phyloP scores from a whole-genome alignment of 768 basidiomycete species.

The Stropharia rugosoannulata region DNA sequence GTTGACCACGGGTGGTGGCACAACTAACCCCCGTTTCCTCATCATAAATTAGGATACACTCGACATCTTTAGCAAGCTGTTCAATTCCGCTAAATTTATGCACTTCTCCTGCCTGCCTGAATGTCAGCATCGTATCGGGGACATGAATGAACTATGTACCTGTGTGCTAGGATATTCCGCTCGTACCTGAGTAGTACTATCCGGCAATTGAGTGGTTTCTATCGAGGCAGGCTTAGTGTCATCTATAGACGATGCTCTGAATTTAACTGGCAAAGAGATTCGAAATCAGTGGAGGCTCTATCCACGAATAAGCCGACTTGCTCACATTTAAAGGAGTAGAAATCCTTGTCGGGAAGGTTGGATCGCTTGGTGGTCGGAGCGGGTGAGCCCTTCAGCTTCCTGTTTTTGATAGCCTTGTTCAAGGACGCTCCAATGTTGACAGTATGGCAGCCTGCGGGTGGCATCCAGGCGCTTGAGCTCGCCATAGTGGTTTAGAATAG shows the following conservation, averaged over 20 bases:
- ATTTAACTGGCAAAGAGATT: constrained; percentile 52
- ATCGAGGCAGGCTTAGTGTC: constrained; percentile 62
- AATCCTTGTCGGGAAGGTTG: constrained; percentile 61
- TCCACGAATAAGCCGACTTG: constrained; percentile 7
- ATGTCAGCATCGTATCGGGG: background rate
- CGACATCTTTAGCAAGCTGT: constrained; percentile 59
- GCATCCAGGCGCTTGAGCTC: constrained; percentile 51
- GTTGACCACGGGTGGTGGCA: background rate
- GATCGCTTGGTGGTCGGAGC: constrained; percentile 36
- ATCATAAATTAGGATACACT: constrained; percentile 81
- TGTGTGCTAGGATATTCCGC: constrained; percentile 68
- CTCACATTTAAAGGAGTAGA: constrained; percentile 79
- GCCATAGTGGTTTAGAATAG: constrained; percentile 35
- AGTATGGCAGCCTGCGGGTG: constrained; percentile 52
- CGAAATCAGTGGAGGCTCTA: background rate
- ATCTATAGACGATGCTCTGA: constrained; percentile 74
- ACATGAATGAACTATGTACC: constrained; percentile 36
- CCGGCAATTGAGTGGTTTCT: constrained; percentile 55
- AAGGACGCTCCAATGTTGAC: constrained; percentile 66
- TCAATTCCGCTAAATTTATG: constrained; percentile 61
- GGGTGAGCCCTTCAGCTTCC: constrained; percentile 58
- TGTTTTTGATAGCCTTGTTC: constrained; percentile 63
- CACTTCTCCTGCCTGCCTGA: constrained; percentile 12
- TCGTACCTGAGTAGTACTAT: constrained; percentile 43
- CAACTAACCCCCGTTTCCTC: constrained; percentile 64